These are phyloP conservation scores for Xylariaceae sp. DNA, from an alignment of 2,329 filamentous ascomycete genomes.

Conservation along the genomic window DNA sequence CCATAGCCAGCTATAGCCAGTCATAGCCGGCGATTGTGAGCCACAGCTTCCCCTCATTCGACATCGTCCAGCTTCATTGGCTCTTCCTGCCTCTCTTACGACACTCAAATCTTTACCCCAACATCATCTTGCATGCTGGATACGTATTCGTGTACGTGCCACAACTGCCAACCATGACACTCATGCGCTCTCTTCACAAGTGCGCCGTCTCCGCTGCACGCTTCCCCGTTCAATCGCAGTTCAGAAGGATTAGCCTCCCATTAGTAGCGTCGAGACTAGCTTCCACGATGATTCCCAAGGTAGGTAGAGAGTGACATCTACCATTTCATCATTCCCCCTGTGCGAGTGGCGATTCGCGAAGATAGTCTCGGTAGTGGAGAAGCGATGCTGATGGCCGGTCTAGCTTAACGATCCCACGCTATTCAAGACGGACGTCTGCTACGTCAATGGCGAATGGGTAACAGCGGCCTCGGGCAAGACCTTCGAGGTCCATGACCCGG, in stretches of 20 bases:
- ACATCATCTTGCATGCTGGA: not conserved
- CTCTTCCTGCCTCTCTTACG: not conserved
- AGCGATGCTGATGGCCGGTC: not conserved
- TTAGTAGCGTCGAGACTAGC: conserved; percentile 27
- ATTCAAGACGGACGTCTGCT: conserved; percentile 75
- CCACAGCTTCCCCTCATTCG: not conserved
- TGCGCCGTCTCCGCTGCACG: conserved; percentile 22
- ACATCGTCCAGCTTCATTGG: not conserved
- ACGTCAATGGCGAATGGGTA: conserved; percentile 92
- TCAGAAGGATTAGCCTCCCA: conserved; percentile 30
- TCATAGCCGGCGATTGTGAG: too few species aligned
- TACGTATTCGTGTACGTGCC: not conserved
- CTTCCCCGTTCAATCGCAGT: conserved; percentile 26
- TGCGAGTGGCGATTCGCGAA: not conserved
- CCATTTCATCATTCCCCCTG: too few species aligned
- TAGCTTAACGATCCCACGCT: conserved; percentile 75
- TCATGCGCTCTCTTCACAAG: conserved; percentile 27
- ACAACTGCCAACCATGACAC: conserved; percentile 22
- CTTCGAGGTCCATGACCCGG: conserved; percentile 83
- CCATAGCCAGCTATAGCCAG: too few species aligned
- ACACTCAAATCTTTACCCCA: too few species aligned
- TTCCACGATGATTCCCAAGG: conserved; percentile 30
- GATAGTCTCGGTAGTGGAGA: not conserved
- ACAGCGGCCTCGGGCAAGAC: conserved; percentile 80
- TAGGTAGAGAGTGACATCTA: conserved; percentile 6